Conservation (phyloP, 1,284 basidiomycete species). For the Filobasidium uniguttulatum region DNA sequence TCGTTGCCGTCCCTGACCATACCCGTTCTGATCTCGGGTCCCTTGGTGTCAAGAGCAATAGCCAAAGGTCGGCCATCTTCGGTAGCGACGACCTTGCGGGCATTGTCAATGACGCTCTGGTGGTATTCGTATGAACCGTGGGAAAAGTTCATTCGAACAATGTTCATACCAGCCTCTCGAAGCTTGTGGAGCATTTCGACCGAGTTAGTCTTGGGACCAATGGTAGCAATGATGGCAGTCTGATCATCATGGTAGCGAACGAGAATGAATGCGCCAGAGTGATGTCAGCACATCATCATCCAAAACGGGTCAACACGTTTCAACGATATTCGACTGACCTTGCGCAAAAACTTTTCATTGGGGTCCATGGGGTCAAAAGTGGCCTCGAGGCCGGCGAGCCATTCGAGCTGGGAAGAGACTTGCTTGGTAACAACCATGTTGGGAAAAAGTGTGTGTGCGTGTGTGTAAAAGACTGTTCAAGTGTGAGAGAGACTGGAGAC, state of each 20-base stretch:
- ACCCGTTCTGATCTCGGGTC: conserved; percentile 97
- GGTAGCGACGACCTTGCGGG: conserved; percentile 60
- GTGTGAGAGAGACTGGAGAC: too few relatives aligned
- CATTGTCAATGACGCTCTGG: conserved; percentile 94
- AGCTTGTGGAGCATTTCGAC: conserved; percentile 72
- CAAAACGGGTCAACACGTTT: neutral
- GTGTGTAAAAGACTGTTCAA: neutral
- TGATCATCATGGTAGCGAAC: conserved; percentile 27
- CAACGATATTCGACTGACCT: too few relatives aligned
- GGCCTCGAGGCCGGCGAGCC: conserved; percentile 71
- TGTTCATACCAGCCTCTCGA: conserved; percentile 80
- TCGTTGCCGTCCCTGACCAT: conserved; percentile 76
- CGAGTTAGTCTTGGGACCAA: conserved; percentile 85
- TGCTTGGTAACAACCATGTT: conserved; percentile 17
- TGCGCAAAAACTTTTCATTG: conserved; percentile 72
- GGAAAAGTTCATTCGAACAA: conserved; percentile 97
- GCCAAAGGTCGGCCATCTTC: conserved; percentile 82
- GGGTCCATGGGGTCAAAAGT: conserved; percentile 50
- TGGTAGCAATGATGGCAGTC: conserved; percentile 94
- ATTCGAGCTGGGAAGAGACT: conserved; percentile 63
- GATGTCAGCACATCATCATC: neutral
- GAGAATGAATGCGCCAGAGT: neutral
- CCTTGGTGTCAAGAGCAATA: conserved; percentile 98
- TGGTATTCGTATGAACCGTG: conserved; percentile 95
- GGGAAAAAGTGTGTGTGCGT: conserved; percentile 2